Conservation (phyloP, 768 basidiomycete species). For the Russula virescens region DNA sequence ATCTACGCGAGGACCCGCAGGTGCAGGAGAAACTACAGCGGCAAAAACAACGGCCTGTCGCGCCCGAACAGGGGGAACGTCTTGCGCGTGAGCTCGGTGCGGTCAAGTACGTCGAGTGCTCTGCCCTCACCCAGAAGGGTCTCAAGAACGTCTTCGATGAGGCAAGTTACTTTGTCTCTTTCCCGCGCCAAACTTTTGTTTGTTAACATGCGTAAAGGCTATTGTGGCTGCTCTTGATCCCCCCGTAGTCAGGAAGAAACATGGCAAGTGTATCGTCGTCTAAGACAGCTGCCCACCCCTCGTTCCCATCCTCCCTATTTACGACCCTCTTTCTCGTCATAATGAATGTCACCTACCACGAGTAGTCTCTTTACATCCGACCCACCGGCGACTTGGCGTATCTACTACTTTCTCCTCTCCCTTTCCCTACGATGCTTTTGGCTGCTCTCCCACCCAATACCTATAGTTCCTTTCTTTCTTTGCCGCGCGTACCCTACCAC, state of each 20-base stretch:
- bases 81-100: conserved; percentile 97
- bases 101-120: conserved; percentile 99
- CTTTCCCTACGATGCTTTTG: conserved; percentile 23
- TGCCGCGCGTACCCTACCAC: conserved; percentile 5
- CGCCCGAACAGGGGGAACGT: conserved; percentile 82
- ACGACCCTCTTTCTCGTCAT: conserved; percentile 10
- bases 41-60: conserved; percentile 94
- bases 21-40: conserved; percentile 93
- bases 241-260: conserved; percentile 78
- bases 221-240: conserved; percentile 99
- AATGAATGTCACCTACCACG: conserved; percentile 13
- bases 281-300: conserved; percentile 38
- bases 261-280: conserved; percentile 80
- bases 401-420: conserved; percentile 13
- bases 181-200: not conserved
- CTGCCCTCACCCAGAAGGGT: conserved; percentile 97
- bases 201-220: conserved; percentile 47
- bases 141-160: conserved; percentile 99
- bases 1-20: conserved; percentile 88
- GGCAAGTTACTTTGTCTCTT: conserved; percentile 46
- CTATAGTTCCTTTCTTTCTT: conserved; percentile 25
- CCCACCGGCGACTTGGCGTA: conserved; percentile 19
- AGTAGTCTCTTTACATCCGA: conserved; percentile 19
- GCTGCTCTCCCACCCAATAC: conserved; percentile 25
- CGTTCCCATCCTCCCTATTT: conserved; percentile 12